Conservation (phyloP, 2,329 filamentous ascomycete genomes). For the Emmonsia crescens region DNA sequence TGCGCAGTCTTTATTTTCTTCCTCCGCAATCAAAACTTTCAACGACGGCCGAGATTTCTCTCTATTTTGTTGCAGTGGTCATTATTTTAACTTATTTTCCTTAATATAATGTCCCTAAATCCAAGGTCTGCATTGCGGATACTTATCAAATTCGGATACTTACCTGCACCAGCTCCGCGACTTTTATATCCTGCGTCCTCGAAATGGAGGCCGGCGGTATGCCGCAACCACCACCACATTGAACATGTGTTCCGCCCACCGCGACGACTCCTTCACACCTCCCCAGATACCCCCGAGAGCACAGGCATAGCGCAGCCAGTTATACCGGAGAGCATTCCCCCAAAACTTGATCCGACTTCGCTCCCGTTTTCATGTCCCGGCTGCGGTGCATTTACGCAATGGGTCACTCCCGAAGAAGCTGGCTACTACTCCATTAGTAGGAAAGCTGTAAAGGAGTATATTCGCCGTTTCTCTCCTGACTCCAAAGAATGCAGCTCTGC, state of each 20-base stretch:
- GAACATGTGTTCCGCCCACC: neutral
- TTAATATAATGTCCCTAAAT: conserved; percentile 2
- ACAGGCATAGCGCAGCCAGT: neutral
- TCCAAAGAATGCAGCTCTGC: neutral
- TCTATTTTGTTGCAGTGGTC: neutral
- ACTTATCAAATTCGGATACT: neutral
- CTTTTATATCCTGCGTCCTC: neutral
- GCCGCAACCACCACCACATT: neutral
- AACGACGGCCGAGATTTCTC: neutral
- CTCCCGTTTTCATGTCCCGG: conserved; percentile 49
- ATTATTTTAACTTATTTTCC: neutral
- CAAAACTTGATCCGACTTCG: conserved; percentile 8
- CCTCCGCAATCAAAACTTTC: neutral
- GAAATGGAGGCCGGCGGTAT: neutral
- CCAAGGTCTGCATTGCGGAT: neutral
- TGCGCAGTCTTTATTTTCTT: neutral
- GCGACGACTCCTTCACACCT: neutral
- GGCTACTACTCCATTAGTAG: conserved; percentile 47
- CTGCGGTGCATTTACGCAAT: conserved; percentile 52
- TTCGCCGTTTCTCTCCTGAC: conserved; percentile 10
- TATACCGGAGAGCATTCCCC: neutral
- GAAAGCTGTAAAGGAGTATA: conserved; percentile 35
- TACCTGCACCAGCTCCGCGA: neutral
- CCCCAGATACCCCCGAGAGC: neutral
- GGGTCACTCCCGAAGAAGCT: conserved; percentile 42